Evolutionary conservation across 495 filamentous ascomycete genomes (phyloP), one percentile per base, ranked within the genome.

Genomic region (Tuber microsphaerosporum): DNA sequence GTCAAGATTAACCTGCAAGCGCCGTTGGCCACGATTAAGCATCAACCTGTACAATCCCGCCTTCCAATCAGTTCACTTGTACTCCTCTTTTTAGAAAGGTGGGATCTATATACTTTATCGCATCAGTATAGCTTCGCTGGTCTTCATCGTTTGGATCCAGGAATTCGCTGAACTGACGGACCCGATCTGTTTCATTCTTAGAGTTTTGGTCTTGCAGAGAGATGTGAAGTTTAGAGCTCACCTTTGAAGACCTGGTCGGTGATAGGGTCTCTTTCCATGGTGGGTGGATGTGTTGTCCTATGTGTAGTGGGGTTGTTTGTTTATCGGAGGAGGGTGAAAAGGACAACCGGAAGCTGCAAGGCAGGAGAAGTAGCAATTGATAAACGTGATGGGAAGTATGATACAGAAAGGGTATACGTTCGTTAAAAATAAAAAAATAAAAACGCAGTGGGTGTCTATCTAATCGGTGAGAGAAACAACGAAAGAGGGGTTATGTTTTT

Each of bases 1-100:
- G 85, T 98, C 96, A 75, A 99, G 88, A 86, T 93, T 97, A 81
- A 99, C 92, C 85, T 93, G 84, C 43, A 88, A 87, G 81, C 94
- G 88, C 76, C 92, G 88, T 80, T 92, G 86, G 76, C 91, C 92
- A 79, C 93, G 92, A 83, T 96, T 93, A 68, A 98, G 88, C 94
- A 98, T 98, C 81, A 94, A 86, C 76, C 96, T 71, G 31, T 71
- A 71, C 12, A 26, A 65, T 65, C 5, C n/a, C 56, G 26, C n/a
- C 56, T 65, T n/a, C n/a, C 56, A 31, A 65, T 65, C 56, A 65
- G 56, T 65, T 65, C 26, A 65, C 56, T 31, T 65, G n/a, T 7
- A 17, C 56, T 65, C 56, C 26, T 65, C 56, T 31, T 65, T 31
- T 31, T 17, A 31, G 26, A 31, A 65, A 71, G 70, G 22, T 14